phyloP scores from a whole-genome alignment of 2,329 filamentous ascomycete species.

The Clonostachys chloroleuca region DNA sequence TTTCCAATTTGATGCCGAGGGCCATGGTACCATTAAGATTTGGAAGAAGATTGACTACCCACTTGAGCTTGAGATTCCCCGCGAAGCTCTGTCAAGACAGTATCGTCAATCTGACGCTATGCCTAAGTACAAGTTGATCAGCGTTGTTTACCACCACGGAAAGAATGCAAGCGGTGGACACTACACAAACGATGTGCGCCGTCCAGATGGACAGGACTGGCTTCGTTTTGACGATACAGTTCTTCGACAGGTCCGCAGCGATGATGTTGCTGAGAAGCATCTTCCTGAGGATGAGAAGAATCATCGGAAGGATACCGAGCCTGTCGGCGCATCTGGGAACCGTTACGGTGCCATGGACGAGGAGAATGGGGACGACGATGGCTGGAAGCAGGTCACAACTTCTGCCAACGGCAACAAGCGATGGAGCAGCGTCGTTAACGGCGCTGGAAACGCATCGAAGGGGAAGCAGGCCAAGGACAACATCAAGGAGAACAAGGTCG shows the following conservation, averaged over 20 bases:
- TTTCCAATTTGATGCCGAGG: constrained; percentile 89
- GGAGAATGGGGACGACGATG: constrained; percentile 60
- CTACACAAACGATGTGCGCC: constrained; percentile 94
- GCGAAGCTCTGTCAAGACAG: constrained; percentile 78
- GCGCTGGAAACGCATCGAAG: constrained; percentile 51
- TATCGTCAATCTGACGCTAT: constrained; percentile 60
- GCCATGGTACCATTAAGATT: constrained; percentile 84
- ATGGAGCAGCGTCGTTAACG: constrained; percentile 68
- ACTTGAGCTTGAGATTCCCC: constrained; percentile 87
- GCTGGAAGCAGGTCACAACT: constrained; percentile 77
- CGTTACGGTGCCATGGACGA: constrained; percentile 70
- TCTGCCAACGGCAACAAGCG: constrained; percentile 61
- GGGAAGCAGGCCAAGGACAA: constrained; percentile 55
- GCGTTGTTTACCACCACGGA: constrained; percentile 94
- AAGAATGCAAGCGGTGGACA: constrained; percentile 95
- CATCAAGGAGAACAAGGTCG: constrained; percentile 91
- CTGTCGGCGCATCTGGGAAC: constrained; percentile 52
- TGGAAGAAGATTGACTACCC: constrained; percentile 98
- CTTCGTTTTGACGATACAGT: constrained; percentile 92
- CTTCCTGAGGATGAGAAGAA: constrained; percentile 73
- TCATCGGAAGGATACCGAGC: constrained; percentile 13
- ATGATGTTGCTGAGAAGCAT: constrained; percentile 85
- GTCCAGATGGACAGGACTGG: constrained; percentile 95
- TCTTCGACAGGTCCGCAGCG: constrained; percentile 76
- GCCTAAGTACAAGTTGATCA: constrained; percentile 81